Evolutionary conservation across 495 filamentous ascomycete species (phyloP).

Genomic region (Neurospora sp.): DNA sequence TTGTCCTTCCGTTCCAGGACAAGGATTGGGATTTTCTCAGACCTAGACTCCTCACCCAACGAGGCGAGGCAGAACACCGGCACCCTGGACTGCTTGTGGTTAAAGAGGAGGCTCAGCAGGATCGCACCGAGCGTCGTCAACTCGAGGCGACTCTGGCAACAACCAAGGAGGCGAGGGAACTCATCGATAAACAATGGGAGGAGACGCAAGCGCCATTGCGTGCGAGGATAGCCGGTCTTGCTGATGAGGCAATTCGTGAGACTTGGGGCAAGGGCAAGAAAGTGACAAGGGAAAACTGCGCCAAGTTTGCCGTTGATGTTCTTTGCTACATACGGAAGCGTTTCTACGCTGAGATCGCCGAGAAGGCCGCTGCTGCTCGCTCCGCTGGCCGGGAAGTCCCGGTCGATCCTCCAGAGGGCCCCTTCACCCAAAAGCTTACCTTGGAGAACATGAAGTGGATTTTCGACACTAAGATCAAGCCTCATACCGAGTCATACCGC

Average conservation of each 20-base stretch:
- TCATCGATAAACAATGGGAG: constrained; percentile 56
- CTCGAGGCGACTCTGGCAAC: constrained; percentile 21
- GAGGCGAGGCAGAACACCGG: constrained; percentile 44
- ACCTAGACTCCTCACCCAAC: constrained; percentile 54
- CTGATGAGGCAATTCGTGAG: constrained; percentile 53
- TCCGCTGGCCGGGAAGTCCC: constrained; percentile 31
- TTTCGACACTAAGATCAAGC: constrained; percentile 65
- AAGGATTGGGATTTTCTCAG: constrained; percentile 54
- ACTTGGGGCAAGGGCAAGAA: constrained; percentile 46
- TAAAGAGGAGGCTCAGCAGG: constrained; percentile 32
- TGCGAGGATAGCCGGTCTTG: constrained; percentile 45
- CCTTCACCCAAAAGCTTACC: constrained; percentile 49
- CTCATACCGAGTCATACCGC: constrained; percentile 46
- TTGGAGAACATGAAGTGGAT: constrained; percentile 83
- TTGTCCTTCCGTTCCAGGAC: constrained; percentile 52
- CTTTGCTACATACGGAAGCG: constrained; percentile 49
- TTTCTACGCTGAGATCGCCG: constrained; percentile 50
- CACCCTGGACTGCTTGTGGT: constrained; percentile 34
- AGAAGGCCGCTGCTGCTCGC: constrained; percentile 35
- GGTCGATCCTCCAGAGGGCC: constrained; percentile 40
- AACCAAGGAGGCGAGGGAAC: constrained; percentile 48
- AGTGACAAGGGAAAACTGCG: constrained; percentile 47
- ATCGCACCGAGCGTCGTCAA: constrained; percentile 12
- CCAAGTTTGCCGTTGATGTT: constrained; percentile 57
- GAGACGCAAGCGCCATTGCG: constrained; percentile 54